Evolutionary conservation across 208 protist species (phyloP).

Genomic region (Phytomonas serpens): DNA sequence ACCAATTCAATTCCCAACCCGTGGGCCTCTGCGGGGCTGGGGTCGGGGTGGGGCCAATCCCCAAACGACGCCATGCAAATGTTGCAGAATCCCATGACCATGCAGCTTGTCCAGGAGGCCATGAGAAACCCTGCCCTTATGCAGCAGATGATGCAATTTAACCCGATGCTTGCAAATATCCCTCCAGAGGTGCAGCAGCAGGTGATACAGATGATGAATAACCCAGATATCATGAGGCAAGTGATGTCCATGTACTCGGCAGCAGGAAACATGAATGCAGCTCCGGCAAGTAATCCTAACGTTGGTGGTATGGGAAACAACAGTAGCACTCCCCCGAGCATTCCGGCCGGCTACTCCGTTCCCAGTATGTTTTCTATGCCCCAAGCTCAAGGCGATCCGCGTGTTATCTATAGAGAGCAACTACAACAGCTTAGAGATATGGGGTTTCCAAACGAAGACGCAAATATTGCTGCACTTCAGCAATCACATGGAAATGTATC

Average conservation of each 20-base stretch:
- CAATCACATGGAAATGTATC: constrained; percentile 80
- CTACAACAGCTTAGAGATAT: constrained; percentile 87
- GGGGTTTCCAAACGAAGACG: constrained; percentile 91
- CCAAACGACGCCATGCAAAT: constrained; percentile 27
- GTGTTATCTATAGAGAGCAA: constrained; percentile 77
- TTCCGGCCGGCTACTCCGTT: constrained; percentile 16
- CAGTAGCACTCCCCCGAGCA: neutral
- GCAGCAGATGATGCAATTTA: constrained; percentile 49
- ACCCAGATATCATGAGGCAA: constrained; percentile 31
- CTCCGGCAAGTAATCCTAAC: constrained; percentile 4
- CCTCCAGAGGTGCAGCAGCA: constrained; percentile 39
- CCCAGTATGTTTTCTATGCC: constrained; percentile 26
- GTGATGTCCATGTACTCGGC: constrained; percentile 27
- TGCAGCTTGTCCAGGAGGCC: constrained; percentile 45
- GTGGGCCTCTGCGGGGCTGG: constrained; percentile 14
- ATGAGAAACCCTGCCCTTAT: constrained; percentile 61
- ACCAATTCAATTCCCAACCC: constrained; percentile 14
- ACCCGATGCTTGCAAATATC: constrained; percentile 25
- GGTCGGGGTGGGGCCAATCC: constrained; percentile 5
- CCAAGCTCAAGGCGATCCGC: constrained; percentile 50
- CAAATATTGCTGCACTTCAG: constrained; percentile 85
- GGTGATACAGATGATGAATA: constrained; percentile 56
- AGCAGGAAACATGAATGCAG: constrained; percentile 7
- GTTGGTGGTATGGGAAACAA: neutral
- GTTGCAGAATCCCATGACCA: constrained; percentile 61